phyloP scores from a whole-genome alignment of 768 basidiomycete species.

The Porphyrellus cyaneotinctus region DNA sequence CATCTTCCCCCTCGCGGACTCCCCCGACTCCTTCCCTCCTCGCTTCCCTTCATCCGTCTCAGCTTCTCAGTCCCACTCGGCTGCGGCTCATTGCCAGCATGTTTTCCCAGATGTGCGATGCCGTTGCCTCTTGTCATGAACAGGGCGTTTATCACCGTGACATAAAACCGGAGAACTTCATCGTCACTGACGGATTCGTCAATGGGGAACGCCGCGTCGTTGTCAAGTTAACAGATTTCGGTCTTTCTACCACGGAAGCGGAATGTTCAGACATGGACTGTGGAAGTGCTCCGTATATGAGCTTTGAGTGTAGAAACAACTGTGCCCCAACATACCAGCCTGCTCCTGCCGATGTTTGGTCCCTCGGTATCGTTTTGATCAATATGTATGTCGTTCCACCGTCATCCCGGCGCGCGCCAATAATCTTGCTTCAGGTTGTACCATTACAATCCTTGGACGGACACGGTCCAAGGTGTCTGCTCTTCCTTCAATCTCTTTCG shows the following conservation, averaged over 20 bases:
- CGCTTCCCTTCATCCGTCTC: conserved; percentile 71
- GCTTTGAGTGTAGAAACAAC: conserved; percentile 98
- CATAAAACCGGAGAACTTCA: conserved; percentile 99
- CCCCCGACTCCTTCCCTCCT: conserved; percentile 94
- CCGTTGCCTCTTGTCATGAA: conserved; percentile 90
- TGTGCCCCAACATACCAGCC: conserved; percentile 91
- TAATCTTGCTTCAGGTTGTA: conserved; percentile 63
- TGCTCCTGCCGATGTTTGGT: conserved; percentile 97
- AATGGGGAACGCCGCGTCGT: conserved; percentile 81
- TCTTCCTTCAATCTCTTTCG: conserved; percentile 80
- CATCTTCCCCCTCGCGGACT: conserved; percentile 49
- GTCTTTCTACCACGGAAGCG: conserved; percentile 83
- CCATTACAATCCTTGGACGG: conserved; percentile 98
- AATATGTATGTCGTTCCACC: conserved; percentile 67
- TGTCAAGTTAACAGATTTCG: conserved; percentile 97
- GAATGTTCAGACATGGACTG: conserved; percentile 96
- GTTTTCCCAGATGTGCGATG: conserved; percentile 99
- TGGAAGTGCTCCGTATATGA: conserved; percentile 98
- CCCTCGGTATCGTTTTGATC: conserved; percentile 96
- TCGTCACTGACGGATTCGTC: conserved; percentile 78
- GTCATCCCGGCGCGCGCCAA: not conserved
- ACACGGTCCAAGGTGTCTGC: conserved; percentile 79
- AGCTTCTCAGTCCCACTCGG: conserved; percentile 81
- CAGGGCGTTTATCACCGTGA: conserved; percentile 92
- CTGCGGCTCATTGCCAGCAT: conserved; percentile 93